These are phyloP conservation scores for Saccharomycopsis crataegensis DNA, from an alignment of 1,139 yeast genomes.

Conservation along the genomic window DNA sequence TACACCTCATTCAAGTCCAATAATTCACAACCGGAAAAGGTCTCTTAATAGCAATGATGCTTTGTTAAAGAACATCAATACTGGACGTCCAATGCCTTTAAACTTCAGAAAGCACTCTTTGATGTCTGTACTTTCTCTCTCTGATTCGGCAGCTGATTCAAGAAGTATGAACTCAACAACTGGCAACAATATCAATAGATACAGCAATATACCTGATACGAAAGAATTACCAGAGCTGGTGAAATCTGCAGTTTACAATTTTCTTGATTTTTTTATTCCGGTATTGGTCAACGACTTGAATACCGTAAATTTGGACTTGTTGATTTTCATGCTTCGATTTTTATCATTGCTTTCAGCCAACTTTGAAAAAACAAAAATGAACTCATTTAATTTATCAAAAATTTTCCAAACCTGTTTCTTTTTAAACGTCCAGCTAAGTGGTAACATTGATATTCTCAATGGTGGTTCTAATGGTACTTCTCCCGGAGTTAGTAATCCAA, in stretches of 20 bases:
- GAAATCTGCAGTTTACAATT: neutral
- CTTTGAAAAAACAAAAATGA: constrained; percentile 18
- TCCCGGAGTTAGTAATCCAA: neutral
- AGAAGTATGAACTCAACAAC: neutral
- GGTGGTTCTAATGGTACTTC: constrained; percentile 3
- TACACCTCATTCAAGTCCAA: too few relatives aligned
- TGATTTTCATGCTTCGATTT: constrained; percentile 12
- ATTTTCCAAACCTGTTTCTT: constrained; percentile 18
- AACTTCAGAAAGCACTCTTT: constrained; percentile 13
- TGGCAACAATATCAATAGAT: neutral
- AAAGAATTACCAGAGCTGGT: neutral
- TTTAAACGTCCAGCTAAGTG: constrained; percentile 9
- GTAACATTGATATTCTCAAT: constrained; percentile 6
- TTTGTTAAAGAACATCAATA: neutral
- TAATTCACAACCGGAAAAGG: neutral
- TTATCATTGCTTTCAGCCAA: constrained; percentile 10
- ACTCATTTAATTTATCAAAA: constrained; percentile 18
- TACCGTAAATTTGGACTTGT: constrained; percentile 8
- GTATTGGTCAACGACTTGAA: constrained; percentile 1
- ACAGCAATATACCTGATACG: neutral
- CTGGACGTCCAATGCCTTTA: constrained; percentile 4
- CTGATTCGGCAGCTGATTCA: constrained; percentile 5
- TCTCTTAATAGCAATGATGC: neutral
- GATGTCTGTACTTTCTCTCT: constrained; percentile 8
- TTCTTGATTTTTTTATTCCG: constrained; percentile 1